These are phyloP conservation scores for Cystobasidium slooffiae DNA, from an alignment of 1,284 basidiomycete species.

Conservation along the genomic window DNA sequence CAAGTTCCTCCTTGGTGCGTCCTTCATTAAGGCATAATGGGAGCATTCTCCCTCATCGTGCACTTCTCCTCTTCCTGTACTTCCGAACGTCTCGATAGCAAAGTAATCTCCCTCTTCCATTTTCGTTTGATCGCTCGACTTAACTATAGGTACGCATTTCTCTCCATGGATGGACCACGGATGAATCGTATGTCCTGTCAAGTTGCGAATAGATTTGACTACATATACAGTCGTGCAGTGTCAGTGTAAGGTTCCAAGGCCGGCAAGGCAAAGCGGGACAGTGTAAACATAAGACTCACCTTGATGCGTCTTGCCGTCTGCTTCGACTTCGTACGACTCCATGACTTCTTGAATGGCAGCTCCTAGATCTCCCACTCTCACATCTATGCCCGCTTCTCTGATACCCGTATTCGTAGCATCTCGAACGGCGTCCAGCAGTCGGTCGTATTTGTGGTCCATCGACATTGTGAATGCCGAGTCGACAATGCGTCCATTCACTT, in stretches of 20 bases:
- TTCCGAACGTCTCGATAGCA: conserved; percentile 98
- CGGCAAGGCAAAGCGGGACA: conserved; percentile 4
- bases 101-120: conserved; percentile 99
- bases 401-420: conserved; percentile 92
- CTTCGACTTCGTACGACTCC: conserved; percentile 97
- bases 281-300: conserved; percentile 62
- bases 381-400: conserved; percentile 93
- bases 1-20: conserved; percentile 72
- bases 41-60: conserved; percentile 91
- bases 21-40: conserved; percentile 79
- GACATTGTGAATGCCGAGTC: conserved; percentile 95
- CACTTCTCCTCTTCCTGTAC: conserved; percentile 92
- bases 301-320: conserved; percentile 79
- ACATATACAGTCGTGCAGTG: conserved; percentile 11
- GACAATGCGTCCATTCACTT: conserved; percentile 89
- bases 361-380: conserved; percentile 88
- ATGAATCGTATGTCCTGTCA: conserved; percentile 88
- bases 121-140: conserved; percentile 78
- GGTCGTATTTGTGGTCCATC: conserved; percentile 89
- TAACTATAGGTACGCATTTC: conserved; percentile 89
- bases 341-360: conserved; percentile 96
- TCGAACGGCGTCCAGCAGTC: conserved; percentile 84
- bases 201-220: conserved; percentile 90
- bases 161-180: conserved; percentile 84
- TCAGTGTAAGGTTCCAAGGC: not conserved